Base-by-base conservation (phyloP, 2,329 filamentous ascomycete species). In the Paecilomyces sp. region DNA sequence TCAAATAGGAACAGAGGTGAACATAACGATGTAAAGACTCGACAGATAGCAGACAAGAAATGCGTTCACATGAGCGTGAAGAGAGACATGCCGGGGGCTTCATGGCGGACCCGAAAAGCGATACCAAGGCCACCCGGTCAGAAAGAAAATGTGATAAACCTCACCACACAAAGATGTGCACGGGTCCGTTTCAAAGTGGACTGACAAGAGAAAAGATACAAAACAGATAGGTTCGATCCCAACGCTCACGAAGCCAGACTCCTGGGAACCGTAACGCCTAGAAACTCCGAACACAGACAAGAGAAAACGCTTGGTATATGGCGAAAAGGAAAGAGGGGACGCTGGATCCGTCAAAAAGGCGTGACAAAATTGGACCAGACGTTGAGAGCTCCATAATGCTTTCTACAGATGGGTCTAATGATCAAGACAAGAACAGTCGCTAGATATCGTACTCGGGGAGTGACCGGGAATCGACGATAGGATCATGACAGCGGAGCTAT, bases 251-350 rank as follows among this genome's bases (percentile, higher is more conserved):
- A 15, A 22, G 28, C 28, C 51, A 53, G 28, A 53, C 51, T 53
- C 56, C 61, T 47, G 60, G 59, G 58, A 62, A 61, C 64, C 63
- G 22, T 62, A 65, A 64, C 64, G 62, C 63, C 62, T 56, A 64
- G 55, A 63, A 62, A 62, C 56, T 57, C 60, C 62, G 53, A 61
- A 64, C 56, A 54, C 54, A 62, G 60, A 54, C 54, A 61, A 57
- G 55, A 54, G 52, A 52, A 51, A 55, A 55, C 25, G 60, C 22
- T 25, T 24, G 51, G 24, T 25, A 53, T 53, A 25, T 53, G 51
- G 15, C 8, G 51, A 53, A 53, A 25, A 25, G 24, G 51, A n/a
- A 53, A 53, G 24, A 53, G 51, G 12, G 3, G 28, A 53, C 51
- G 51, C 51, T 53, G n/a, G 51, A n/a, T 53, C 51, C 51, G 28